Base-by-base conservation (phyloP, 768 basidiomycete genomes). In the Phylloporus sp. region DNA sequence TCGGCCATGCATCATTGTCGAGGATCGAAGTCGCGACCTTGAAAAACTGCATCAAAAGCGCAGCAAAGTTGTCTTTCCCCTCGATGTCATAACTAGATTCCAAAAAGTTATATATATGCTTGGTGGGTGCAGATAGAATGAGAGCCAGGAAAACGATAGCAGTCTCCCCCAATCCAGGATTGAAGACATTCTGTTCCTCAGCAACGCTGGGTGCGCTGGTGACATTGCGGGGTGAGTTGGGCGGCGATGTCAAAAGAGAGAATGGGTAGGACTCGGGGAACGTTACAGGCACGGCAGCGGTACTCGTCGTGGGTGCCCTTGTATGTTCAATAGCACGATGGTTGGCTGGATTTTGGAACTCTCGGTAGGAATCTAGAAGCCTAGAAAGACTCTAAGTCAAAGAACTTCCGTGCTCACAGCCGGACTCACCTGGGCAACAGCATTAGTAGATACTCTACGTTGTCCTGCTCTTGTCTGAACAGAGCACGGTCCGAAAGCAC, bases 231-330 rank as follows among this genome's bases (percentile, higher is more conserved):
- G 71, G 70, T 23, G 71, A 58, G 46, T 80, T 81, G 3, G 89
- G 86, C 20, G 84, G 66, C 26, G 81, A 74, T 0, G 86, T 74
- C 21, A 90, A 58, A 17, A 98, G 74, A 6, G 90, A 84, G 65
- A 96, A 93, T 0, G 95, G 95, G 63, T 97, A 93, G 0, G 93
- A 86, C 53, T 92, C 87, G 0, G 95, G 95, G 69, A 97, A 97
- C 1, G 88, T 86, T 35, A 89, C 81, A 1, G 92, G 93, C 3
- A 77, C 62, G 2, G 71, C 61, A 18, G 81, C 68, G 38, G 82
- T 79, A 22, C 73, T 68, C 3, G 84, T 81, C 3, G 79, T 74
- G 15, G 74, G 72, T 0, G 84, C 76, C 38, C 77, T 79, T 22
- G 76, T 79, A 34, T 79, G 80, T 57, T 86, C 84, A 36, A 97